Conservation (phyloP, 2,329 filamentous ascomycete species). For the Aspergillus sp. region DNA sequence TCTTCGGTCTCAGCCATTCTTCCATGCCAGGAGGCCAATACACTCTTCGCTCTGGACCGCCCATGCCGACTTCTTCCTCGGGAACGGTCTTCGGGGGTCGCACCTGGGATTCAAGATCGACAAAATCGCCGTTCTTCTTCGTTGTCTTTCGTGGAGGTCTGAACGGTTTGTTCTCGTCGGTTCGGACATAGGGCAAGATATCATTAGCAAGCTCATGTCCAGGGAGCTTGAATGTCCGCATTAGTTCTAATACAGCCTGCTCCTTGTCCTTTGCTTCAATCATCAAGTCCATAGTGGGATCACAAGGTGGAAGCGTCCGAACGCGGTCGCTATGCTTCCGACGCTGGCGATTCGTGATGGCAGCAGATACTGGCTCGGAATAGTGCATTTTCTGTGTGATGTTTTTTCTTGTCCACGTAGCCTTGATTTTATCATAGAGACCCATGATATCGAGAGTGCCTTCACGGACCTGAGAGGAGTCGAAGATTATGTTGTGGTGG, state of each 20-base stretch:
- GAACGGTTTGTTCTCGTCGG: conserved; percentile 68
- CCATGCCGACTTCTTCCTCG: conserved; percentile 78
- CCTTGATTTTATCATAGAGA: conserved; percentile 73
- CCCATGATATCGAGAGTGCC: conserved; percentile 78
- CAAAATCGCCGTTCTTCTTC: conserved; percentile 45
- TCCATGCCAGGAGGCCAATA: conserved; percentile 92
- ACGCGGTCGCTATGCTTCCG: conserved; percentile 85
- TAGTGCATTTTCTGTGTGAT: conserved; percentile 98
- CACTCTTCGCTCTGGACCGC: conserved; percentile 75
- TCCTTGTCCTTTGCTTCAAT: conserved; percentile 99
- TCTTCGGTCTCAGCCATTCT: conserved; percentile 84
- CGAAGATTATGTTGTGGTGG: conserved; percentile 93
- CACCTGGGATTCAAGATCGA: conserved; percentile 44
- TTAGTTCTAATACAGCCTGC: conserved; percentile 91
- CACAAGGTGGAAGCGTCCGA: conserved; percentile 76
- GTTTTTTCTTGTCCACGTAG: conserved; percentile 79
- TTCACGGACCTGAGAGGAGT: conserved; percentile 70
- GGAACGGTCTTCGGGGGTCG: conserved; percentile 52
- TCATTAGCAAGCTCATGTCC: conserved; percentile 75
- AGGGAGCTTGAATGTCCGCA: conserved; percentile 82
- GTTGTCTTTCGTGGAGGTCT: conserved; percentile 48
- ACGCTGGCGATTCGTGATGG: conserved; percentile 73
- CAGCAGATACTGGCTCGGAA: conserved; percentile 74
- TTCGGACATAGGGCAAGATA: conserved; percentile 72
- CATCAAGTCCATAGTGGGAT: conserved; percentile 89